Conservation (phyloP, 169 alveolate species). For the Eimeria praecox region DNA sequence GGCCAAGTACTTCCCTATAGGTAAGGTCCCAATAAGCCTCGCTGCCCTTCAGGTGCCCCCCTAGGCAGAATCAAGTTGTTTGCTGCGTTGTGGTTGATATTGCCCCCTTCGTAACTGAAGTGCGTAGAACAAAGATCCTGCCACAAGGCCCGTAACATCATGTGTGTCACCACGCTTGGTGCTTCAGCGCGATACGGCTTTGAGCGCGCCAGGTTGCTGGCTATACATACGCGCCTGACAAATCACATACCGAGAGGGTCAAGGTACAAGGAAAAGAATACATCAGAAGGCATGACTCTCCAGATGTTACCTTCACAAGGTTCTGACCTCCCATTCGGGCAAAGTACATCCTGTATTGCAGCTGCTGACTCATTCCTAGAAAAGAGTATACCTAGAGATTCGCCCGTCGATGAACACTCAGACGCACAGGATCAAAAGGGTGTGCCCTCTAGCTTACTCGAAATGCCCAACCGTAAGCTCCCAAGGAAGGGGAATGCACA, state of each 20-base stretch:
- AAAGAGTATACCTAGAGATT: background rate
- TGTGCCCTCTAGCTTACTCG: background rate
- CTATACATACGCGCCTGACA: constrained; percentile 79
- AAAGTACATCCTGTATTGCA: background rate
- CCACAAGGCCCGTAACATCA: background rate
- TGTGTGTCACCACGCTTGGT: background rate
- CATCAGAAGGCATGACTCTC: background rate
- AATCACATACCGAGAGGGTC: constrained; percentile 80
- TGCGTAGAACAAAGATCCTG: too few relatives aligned
- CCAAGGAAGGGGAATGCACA: background rate
- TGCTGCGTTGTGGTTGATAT: background rate
- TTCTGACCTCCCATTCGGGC: background rate
- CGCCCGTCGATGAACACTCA: background rate
- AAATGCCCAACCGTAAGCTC: constrained; percentile 18
- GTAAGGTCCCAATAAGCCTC: background rate
- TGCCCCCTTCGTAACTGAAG: background rate
- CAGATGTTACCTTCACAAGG: background rate
- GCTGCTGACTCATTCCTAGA: background rate
- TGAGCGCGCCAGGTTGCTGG: constrained; percentile 78
- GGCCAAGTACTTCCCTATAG: constrained; percentile 82
- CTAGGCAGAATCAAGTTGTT: background rate
- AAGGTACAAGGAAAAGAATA: constrained; percentile 13
- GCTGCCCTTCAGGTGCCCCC: background rate
- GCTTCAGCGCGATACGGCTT: constrained; percentile 76
- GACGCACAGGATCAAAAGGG: background rate